Evolutionary conservation across 2,329 filamentous ascomycete species (phyloP).

Genomic region (Botryotinia globosa): DNA sequence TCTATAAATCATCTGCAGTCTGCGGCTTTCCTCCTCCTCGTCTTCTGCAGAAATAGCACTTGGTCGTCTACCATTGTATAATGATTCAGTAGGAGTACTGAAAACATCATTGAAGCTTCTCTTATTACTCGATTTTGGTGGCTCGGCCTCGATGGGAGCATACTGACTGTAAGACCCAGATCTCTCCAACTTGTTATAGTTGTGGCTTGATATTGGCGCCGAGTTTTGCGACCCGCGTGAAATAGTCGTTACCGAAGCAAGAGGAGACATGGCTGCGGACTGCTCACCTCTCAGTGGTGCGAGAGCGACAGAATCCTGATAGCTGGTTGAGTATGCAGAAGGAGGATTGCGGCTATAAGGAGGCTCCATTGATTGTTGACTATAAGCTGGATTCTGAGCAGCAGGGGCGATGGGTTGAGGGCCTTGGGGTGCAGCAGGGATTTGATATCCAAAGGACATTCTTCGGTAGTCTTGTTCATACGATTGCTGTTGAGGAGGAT

Average conservation of each 20-base stretch:
- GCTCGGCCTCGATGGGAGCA: constrained; percentile 24
- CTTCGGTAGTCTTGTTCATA: constrained; percentile 31
- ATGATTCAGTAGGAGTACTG: constrained; percentile 35
- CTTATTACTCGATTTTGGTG: constrained; percentile 29
- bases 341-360: constrained; percentile 10
- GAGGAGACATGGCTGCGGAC: constrained; percentile 29
- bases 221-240: constrained; percentile 22
- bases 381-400: constrained; percentile 3
- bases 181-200: constrained; percentile 27
- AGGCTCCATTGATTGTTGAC: constrained; percentile 5
- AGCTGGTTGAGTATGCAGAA: not conserved
- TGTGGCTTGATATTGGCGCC: constrained; percentile 21
- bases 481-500: constrained; percentile 21
- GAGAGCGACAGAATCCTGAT: constrained; percentile 21
- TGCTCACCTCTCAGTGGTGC: constrained; percentile 25
- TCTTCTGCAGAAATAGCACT: constrained; percentile 32
- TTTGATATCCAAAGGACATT: constrained; percentile 20
- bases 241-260: constrained; percentile 25
- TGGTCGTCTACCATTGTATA: constrained; percentile 46
- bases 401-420: constrained; percentile 7
- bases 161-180: constrained; percentile 28
- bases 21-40: constrained; percentile 26
- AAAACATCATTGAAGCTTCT: constrained; percentile 33
- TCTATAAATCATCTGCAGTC: constrained; percentile 32
- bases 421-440: not conserved